Base-by-base conservation (phyloP, 495 filamentous ascomycete species). In the Chlorociboria aeruginascens region DNA sequence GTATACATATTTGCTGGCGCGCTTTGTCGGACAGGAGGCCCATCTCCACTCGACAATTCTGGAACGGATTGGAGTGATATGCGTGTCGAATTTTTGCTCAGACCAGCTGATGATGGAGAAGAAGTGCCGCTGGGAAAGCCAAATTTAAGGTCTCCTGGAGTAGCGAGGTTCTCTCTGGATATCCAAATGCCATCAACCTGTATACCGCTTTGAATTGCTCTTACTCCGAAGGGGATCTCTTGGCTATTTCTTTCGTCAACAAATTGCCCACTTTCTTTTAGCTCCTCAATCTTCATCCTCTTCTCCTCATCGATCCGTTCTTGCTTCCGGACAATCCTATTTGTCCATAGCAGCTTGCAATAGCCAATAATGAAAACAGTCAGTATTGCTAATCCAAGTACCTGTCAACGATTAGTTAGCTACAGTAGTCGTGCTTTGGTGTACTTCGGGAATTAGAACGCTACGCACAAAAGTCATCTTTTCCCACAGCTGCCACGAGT, bases 151-250 rank as follows among this genome's bases (percentile, higher is more conserved):
- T 48, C 43, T 16, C 48, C 51, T 1, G 50, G 47, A 11, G 53
- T 33, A 31, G 78, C 78, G 8, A 82, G 83, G 32, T 72, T 78
- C 10, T 72, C 69, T 30, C 75, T 67, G 11, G 86, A 90, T 20
- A 89, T 83, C 79, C 87, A 95, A 43, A 96, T 89, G 6, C 89
- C 92, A 51, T 93, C 85, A 10, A 93, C 77, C 56, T 86, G 77
- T 17, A 95, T 71, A 10, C 89, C 89, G 52, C 76, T 85, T 59
- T 98, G 84, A 29, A 98, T 73, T 12, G 90, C 89, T 56, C 84
- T 79, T 30, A 94, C 79, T 20, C 92, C 92, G 57, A 96, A 98
- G 3, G 87, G 89, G 40, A 94, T 75, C 11, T 86, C 79, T 45
- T 49, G 46, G 32, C 43, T 48, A 45, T 39, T 54, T 11, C 38